Evolutionary conservation across 768 basidiomycete species (phyloP), one percentile per base, ranked within the genome.

Genomic region (Hypholoma sublateritium): DNA sequence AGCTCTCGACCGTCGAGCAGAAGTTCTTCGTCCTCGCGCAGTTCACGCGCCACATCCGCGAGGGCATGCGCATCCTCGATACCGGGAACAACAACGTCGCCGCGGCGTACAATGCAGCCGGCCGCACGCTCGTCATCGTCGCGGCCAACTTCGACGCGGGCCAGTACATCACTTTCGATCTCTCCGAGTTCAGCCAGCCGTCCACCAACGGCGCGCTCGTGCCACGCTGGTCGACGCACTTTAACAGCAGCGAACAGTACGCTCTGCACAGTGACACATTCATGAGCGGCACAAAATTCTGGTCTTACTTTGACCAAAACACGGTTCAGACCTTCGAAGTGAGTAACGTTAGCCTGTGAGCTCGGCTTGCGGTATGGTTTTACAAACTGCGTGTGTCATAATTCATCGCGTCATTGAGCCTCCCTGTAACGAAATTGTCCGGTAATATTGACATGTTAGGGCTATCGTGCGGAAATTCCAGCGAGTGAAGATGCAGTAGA

Each of bases 241-340:
- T 51, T 41, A 35, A 28, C 5, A 42, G 58, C n/a, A n/a, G 19
- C 11, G 61, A 62, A 21, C 58, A 59, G 21, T 62, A 62, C 25
- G 56, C 58, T 7, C 16, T 55, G 14, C 55, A 62, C 35, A 56
- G 36, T 37, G 61, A 62, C 25, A 62, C 61, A 5, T 36, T 37
- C n/a, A 55, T 62, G 16, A 62, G 58, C 21, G 61, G 61, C 1
- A 59, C 61, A 7, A 57, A 57, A 36, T 62, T 62, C 24, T 62
- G 61, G 61, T 62, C 61, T 28, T 57, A 54, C 46, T 62, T 62
- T 22, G 55, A 62, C 22, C 46, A 53, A 25, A 54, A 62, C 34
- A 55, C 52, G 4, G 53, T 62, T 42, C 61, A 62, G 46, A 59
- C 61, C n/a, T 62, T 62, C 17, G 61, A 62, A 37, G 59, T 62